A percentile compares a stretch with the other conserved stretches of the same genome.
Evolutionary conservation across 352 stramenopile genomes (phyloP).

Genomic region (Ophiocytium majus): DNA sequence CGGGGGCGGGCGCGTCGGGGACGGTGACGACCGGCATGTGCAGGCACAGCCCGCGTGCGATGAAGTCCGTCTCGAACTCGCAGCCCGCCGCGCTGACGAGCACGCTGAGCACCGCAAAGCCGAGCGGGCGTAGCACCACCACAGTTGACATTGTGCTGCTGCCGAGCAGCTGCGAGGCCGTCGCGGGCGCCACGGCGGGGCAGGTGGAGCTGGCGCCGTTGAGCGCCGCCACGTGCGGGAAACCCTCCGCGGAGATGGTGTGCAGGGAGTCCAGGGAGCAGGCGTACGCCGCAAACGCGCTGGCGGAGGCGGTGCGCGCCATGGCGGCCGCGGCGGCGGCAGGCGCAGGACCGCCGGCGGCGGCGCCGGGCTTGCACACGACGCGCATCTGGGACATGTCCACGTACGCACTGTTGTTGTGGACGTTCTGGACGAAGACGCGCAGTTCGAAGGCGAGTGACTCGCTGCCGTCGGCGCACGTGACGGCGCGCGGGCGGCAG

Average conservation of each 20-base stretch:
- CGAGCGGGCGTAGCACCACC: background rate
- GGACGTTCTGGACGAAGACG: conserved; percentile 6
- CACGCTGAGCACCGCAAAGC: background rate
- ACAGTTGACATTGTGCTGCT: background rate
- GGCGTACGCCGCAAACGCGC: background rate
- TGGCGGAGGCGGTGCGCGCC: background rate
- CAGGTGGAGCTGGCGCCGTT: background rate
- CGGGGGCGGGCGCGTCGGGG: background rate
- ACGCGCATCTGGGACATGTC: conserved; percentile 1
- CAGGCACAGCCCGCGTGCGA: conserved; percentile 2
- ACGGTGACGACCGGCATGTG: background rate
- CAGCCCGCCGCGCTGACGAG: background rate
- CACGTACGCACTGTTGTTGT: conserved; percentile 7
- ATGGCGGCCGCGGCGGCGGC: background rate
- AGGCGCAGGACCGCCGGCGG: background rate
- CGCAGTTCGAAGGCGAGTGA: background rate
- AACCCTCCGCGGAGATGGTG: background rate
- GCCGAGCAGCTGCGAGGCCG: no score
- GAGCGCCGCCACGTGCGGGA: background rate
- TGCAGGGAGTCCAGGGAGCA: background rate
- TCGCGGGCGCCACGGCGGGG: no score
- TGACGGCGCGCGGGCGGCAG: background rate
- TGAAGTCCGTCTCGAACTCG: conserved; percentile 19
- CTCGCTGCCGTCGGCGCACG: background rate
- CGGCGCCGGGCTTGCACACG: background rate